Base-by-base conservation (phyloP, 2,329 filamentous ascomycete species). In the Dryadomyces quercus-mongolicae region DNA sequence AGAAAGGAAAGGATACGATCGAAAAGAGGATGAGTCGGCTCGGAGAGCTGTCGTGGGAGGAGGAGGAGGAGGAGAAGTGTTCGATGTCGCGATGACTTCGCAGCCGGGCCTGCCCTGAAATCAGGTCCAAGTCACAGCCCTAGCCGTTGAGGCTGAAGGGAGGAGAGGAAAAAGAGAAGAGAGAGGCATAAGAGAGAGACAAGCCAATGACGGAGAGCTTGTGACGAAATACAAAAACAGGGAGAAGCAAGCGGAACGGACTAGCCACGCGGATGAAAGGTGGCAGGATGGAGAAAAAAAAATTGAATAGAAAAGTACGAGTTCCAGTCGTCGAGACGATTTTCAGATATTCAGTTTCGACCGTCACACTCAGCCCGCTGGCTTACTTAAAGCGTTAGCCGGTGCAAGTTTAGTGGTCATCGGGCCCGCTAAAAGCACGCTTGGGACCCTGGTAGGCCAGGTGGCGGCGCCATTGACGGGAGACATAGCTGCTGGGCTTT, bases 121-220 rank as follows among this genome's bases (percentile, higher is more conserved):
- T 53, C 22, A 13, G 15, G 18, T 34, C 53, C 34, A 49, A 22
- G 42, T 44, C 53, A 34, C 54, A 43, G 51, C 57, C 58, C 55
- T 59, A 59, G 57, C 58, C 58, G 55, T 59, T 59, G 46, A 60
- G 58, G 58, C 58, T 55, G 31, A 7, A 5, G n/a, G 18, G 48
- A 22, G 20, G 48, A 46, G 10, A 16, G 20, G 43, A n/a, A 9
- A 12, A 3, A 6, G 34, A 13, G 34, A 38, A 49, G 20, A 44
- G 42, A 25, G 34, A 45, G 43, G n/a, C 22, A 34, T 8, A 25
- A 48, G 42, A 15, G 34, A 18, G 20, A 38, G 21, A 49, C 2
- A 36, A n/a, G 25, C 12, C n/a, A 12, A 38, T 22, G 34, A 49
- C 12, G 10, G 25, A n/a, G 18, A 49, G n/a, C 36, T 40, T 5